Conservation (phyloP, 495 filamentous ascomycete species). For the Xylaria sp. region DNA sequence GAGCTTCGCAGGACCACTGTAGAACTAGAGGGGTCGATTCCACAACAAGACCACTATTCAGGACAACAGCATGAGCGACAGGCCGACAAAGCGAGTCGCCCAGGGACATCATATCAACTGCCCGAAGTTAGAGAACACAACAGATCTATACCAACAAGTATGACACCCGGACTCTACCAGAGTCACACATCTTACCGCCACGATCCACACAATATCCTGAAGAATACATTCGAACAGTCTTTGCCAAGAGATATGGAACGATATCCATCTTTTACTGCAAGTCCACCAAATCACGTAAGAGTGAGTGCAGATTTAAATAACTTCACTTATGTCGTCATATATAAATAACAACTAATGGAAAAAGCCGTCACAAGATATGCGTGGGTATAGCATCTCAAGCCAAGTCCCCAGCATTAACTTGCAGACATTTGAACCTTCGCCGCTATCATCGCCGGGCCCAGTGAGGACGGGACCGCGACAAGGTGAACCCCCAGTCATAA, state of each 20-base stretch:
- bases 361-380: background rate
- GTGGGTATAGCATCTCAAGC: background rate
- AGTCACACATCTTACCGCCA: background rate
- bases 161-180: background rate
- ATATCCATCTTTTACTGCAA: background rate
- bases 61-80: background rate
- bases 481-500: background rate
- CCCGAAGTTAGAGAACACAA: background rate
- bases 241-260: background rate
- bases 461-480: background rate
- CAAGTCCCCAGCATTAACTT: background rate
- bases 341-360: background rate
- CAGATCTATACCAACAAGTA: background rate
- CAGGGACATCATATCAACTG: background rate
- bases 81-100: background rate
- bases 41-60: background rate
- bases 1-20: background rate
- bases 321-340: background rate
- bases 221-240: background rate
- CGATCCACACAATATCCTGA: background rate
- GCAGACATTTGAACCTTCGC: background rate
- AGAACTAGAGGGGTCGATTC: background rate
- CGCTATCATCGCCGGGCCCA: background rate
- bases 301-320: background rate
- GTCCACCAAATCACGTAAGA: background rate